Evolutionary conservation across 2,329 filamentous ascomycete genomes (phyloP), one percentile per base, ranked within the genome.

Genomic region (Trichoderma breve): DNA sequence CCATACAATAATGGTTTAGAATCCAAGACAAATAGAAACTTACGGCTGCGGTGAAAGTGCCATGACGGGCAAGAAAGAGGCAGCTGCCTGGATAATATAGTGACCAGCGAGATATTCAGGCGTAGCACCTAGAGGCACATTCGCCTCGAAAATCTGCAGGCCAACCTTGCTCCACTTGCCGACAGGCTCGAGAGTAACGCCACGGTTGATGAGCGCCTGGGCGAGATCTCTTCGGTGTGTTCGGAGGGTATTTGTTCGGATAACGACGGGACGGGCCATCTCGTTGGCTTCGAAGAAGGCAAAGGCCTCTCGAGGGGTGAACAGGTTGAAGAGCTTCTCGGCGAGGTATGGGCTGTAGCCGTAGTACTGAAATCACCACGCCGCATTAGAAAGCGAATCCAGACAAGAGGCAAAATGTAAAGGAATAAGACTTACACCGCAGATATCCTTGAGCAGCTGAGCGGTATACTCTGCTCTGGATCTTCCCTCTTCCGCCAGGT

Each of bases 221-320:
- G 96, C 96, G 21, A 99, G 91, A 74, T 97, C 95, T 78, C 90
- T 85, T 67, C 90, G 86, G 79, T 91, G 88, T 47, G 89, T 91
- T 76, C 94, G 92, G 72, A 99, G 89, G 9, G 95, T 99, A 83
- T 99, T 99, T 74, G 96, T 98, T 79, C 96, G 91, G 80, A 99
- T 97, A 75, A 99, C 96, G 72, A 99, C 91, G 4, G 96, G 96
- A 66, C 96, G 90, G 15, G 94, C 90, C 32, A 93, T 94, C 84
- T 99, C 96, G 90, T 99, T 99, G 77, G 95, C 95, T 84, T 99
- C 96, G 84, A 99, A 98, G 84, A 99, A 99, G 70, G 95, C 95
- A 77, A 98, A 97, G 0, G 96, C 96, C 84, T 99, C 96, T 77
- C 92, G 91, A 0, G 96, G 93, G 1, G 94, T 90, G 84, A 99